A percentile compares a stretch with the other conserved stretches of the same genome.
Evolutionary conservation across 257 asterid species (phyloP).

Genomic region (Primulina tabacum): DNA sequence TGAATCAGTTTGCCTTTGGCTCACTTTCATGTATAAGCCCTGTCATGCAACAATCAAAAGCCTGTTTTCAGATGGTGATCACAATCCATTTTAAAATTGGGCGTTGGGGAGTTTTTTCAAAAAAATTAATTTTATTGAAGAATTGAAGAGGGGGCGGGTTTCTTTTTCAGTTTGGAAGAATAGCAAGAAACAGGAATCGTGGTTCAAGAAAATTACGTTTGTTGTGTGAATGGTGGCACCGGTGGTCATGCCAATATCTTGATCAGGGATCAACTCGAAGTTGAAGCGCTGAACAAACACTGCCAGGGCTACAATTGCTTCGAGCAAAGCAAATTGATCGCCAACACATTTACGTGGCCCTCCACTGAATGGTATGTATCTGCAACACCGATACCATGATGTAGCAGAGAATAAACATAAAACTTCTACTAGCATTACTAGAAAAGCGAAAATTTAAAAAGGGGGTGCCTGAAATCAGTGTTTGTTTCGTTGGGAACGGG

Average conservation of each 20-base stretch:
- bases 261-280: conserved; percentile 80
- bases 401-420: background rate
- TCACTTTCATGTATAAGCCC: conserved; percentile 91
- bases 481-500: conserved; percentile 85
- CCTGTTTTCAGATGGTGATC: conserved; percentile 7
- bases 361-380: conserved; percentile 92
- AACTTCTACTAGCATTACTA: background rate
- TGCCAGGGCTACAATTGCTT: conserved; percentile 81
- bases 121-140: too few species aligned
- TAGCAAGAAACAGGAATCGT: background rate
- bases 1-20: conserved; percentile 46
- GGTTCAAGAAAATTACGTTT: conserved; percentile 45
- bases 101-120: too few species aligned
- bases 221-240: conserved; percentile 98
- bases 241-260: conserved; percentile 87
- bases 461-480: conserved; percentile 68
- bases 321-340: conserved; percentile 90
- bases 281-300: conserved; percentile 58
- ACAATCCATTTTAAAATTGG: too few species aligned
- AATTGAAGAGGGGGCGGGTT: too few species aligned
- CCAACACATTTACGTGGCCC: conserved; percentile 98
- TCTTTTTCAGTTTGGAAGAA: background rate
- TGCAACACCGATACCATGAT: conserved; percentile 28
- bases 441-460: background rate
- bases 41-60: conserved; percentile 32